These are phyloP conservation scores for Eucalyptus microcorys DNA, from an alignment of 345 rosid genomes.

Conservation along the genomic window DNA sequence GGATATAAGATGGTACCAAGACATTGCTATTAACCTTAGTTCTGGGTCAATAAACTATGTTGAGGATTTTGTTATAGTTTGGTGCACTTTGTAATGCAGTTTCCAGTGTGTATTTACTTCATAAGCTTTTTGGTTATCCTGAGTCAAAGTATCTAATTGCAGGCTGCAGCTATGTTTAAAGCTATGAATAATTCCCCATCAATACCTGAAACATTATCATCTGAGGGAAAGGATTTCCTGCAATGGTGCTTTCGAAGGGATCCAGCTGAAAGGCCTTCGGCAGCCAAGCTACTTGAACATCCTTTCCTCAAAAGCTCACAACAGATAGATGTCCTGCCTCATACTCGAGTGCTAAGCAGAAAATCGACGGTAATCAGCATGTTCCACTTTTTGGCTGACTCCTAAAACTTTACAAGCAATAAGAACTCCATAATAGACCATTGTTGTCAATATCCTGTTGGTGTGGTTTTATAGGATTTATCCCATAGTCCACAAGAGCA, in stretches of 20 bases:
- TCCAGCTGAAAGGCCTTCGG: slow-evolving; percentile 83
- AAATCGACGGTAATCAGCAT: slow-evolving; percentile 33
- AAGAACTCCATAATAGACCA: not conserved
- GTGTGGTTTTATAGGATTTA: not conserved
- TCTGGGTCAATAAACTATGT: not conserved
- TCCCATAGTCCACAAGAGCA: not conserved
- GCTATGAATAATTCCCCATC: slow-evolving; percentile 78
- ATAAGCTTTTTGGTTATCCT: not conserved
- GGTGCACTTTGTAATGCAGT: not conserved
- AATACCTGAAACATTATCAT: slow-evolving; percentile 67
- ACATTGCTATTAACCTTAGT: not conserved
- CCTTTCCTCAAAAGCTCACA: slow-evolving; percentile 39
- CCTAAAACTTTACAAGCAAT: not conserved
- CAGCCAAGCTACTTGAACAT: slow-evolving; percentile 67
- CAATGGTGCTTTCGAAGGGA: slow-evolving; percentile 68
- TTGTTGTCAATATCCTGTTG: not conserved
- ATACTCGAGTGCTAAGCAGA: slow-evolving; percentile 15
- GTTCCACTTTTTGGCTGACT: not conserved
- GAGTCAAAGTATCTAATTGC: not conserved
- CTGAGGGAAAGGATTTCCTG: slow-evolving; percentile 86
- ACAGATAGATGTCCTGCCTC: slow-evolving; percentile 21
- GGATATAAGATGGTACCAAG: not conserved
- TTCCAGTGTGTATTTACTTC: not conserved
- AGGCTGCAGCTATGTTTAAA: slow-evolving; percentile 98
- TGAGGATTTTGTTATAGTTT: not conserved